These are phyloP conservation scores for Globisporangium lucens DNA, from an alignment of 352 stramenopile genomes.

Conservation along the genomic window DNA sequence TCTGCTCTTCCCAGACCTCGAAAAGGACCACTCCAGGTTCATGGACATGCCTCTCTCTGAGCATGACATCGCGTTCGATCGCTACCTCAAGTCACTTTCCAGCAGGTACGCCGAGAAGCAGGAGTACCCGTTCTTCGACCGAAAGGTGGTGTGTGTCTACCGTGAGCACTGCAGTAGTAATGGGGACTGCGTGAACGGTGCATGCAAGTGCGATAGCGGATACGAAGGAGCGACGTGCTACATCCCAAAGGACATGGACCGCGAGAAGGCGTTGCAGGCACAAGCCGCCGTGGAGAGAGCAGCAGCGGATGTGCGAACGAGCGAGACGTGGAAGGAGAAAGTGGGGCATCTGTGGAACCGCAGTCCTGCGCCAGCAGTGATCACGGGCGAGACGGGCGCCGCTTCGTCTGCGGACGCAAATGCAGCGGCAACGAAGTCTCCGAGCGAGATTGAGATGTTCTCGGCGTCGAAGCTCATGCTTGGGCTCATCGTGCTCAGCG, in stretches of 20 bases:
- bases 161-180: slow-evolving; percentile 79
- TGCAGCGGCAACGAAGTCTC: slow-evolving; percentile 7
- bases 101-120: slow-evolving; percentile 42
- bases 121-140: slow-evolving; percentile 37
- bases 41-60: slow-evolving; percentile 53
- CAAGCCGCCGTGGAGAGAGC: slow-evolving; percentile 22
- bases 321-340: slow-evolving; percentile 63
- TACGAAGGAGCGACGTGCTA: slow-evolving; percentile 85
- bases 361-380: slow-evolving; percentile 19
- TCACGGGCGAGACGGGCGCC: background rate
- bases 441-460: slow-evolving; percentile 21
- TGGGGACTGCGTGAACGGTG: slow-evolving; percentile 79
- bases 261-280: slow-evolving; percentile 25
- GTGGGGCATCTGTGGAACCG: slow-evolving; percentile 58
- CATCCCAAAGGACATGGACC: slow-evolving; percentile 57
- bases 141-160: slow-evolving; percentile 59
- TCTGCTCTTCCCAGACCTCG: slow-evolving; percentile 61
- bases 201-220: slow-evolving; percentile 63
- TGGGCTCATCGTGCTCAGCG: slow-evolving; percentile 36
- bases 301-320: slow-evolving; percentile 21
- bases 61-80: slow-evolving; percentile 64
- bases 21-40: slow-evolving; percentile 56
- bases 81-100: slow-evolving; percentile 72
- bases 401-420: background rate
- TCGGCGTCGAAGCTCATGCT: slow-evolving; percentile 41